A percentile compares a stretch with the other conserved stretches of the same genome.
These are phyloP conservation scores for Theileria annulata DNA, from an alignment of 169 alveolate genomes.

Conservation along the genomic window DNA sequence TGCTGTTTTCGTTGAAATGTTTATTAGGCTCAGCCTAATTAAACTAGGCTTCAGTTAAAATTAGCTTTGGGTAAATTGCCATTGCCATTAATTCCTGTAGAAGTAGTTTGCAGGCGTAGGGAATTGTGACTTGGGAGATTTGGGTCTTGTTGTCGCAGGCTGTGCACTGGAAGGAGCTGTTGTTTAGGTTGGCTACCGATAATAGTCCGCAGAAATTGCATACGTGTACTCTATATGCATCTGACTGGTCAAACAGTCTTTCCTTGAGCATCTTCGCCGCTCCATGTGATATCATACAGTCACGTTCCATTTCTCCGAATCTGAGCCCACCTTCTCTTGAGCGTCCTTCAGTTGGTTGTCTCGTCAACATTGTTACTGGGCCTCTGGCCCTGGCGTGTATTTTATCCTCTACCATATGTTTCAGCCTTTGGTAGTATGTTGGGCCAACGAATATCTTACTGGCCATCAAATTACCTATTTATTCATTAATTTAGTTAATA, in stretches of 20 bases:
- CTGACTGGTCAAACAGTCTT: conserved; percentile 97
- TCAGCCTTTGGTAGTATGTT: conserved; percentile 95
- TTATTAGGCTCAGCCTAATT: not conserved
- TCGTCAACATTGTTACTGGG: conserved; percentile 96
- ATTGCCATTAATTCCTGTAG: conserved; percentile 98
- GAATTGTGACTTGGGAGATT: conserved; percentile 93
- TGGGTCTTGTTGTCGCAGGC: conserved; percentile 88
- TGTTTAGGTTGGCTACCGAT: conserved; percentile 92
- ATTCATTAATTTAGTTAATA: conserved; percentile 9
- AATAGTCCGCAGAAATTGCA: conserved; percentile 96
- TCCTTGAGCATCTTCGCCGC: conserved; percentile 99
- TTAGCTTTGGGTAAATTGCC: conserved; percentile 96
- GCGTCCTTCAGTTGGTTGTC: conserved; percentile 99
- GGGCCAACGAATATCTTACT: conserved; percentile 99
- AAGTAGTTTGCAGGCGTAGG: conserved; percentile 97
- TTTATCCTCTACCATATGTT: conserved; percentile 99
- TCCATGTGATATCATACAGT: conserved; percentile 99
- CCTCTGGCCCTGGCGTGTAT: conserved; percentile 99
- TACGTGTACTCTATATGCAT: conserved; percentile 97
- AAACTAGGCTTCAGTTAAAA: conserved; percentile 54
- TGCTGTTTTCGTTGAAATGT: not conserved
- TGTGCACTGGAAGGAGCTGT: conserved; percentile 88
- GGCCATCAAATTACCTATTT: conserved; percentile 71
- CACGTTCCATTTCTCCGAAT: conserved; percentile 99
- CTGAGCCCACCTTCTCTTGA: conserved; percentile 96